phyloP scores from a whole-genome alignment of 371 early-diverging fungal species.

The Mortierella sp. region DNA sequence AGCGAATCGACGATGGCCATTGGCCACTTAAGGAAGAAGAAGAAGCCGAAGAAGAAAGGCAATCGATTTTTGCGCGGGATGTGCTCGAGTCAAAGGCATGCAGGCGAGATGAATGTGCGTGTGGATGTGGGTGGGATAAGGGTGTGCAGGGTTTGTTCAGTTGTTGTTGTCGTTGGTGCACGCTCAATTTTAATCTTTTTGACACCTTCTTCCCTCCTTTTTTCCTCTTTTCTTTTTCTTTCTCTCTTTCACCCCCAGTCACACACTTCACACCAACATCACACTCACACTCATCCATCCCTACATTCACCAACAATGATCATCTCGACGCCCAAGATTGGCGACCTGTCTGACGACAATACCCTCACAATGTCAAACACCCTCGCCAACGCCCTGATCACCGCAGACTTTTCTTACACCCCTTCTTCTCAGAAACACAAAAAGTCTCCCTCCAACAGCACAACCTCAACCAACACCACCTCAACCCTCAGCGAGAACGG shows the following conservation, averaged over 20 bases:
- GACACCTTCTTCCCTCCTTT: background rate
- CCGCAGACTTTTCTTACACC: constrained; percentile 17
- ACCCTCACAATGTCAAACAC: constrained; percentile 43
- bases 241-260: background rate
- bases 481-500: too few species aligned
- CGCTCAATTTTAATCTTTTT: too few species aligned
- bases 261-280: background rate
- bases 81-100: too few species aligned
- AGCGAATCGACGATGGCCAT: too few species aligned
- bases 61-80: too few species aligned
- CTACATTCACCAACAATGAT: constrained; percentile 24
- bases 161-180: too few species aligned
- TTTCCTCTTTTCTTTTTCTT: background rate
- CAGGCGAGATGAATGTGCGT: too few species aligned
- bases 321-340: constrained; percentile 43
- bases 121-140: too few species aligned
- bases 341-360: constrained; percentile 26
- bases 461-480: constrained; percentile 4
- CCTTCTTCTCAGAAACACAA: background rate
- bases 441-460: constrained; percentile 6
- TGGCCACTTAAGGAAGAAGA: too few species aligned
- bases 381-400: constrained; percentile 38
- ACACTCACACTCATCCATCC: background rate
- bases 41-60: too few species aligned
- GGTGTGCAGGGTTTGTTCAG: too few species aligned